Percentiles rank a stretch among this genome's conserved stretches.
Evolutionary conservation across 108 stramenopile species (phyloP).

Genomic region (Conticribra guillardii): DNA sequence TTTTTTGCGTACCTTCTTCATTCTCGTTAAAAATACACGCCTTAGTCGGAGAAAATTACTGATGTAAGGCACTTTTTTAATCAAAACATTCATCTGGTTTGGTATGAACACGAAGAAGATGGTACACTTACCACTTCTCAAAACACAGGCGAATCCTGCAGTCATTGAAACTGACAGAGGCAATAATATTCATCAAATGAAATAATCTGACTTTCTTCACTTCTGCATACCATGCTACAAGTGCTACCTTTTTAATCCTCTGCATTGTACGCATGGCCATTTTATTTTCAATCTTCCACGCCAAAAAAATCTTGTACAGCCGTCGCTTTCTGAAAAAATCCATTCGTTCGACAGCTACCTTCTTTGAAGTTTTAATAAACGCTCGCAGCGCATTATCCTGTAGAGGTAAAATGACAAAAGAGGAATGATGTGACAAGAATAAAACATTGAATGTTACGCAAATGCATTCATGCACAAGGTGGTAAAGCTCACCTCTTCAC

Average conservation of each 20-base stretch:
- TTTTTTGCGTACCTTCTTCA: slow-evolving; percentile 17
- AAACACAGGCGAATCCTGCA: not conserved
- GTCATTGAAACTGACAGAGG: not conserved
- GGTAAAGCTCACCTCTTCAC: slow-evolving; percentile 18
- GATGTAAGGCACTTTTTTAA: too few relatives aligned
- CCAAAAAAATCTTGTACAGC: not conserved
- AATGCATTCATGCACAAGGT: not conserved
- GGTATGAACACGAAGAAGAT: too few relatives aligned
- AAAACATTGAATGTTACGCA: not conserved
- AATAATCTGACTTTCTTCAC: slow-evolving; percentile 3
- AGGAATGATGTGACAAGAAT: not conserved
- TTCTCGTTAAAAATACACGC: not conserved
- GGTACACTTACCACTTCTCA: not conserved
- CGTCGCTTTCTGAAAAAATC: slow-evolving; percentile 1
- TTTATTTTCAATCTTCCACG: slow-evolving; percentile 8
- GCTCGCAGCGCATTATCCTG: slow-evolving; percentile 6
- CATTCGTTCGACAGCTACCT: slow-evolving; percentile 1
- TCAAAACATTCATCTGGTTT: too few relatives aligned
- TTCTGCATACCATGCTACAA: slow-evolving; percentile 10
- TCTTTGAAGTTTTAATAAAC: slow-evolving; percentile 25
- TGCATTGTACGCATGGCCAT: not conserved
- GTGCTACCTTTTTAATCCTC: slow-evolving; percentile 6
- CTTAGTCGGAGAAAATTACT: too few relatives aligned
- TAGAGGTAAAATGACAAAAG: not conserved
- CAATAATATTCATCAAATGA: not conserved